These are phyloP conservation scores for Naganishia kalamii DNA, from an alignment of 768 basidiomycete genomes.

Conservation along the genomic window DNA sequence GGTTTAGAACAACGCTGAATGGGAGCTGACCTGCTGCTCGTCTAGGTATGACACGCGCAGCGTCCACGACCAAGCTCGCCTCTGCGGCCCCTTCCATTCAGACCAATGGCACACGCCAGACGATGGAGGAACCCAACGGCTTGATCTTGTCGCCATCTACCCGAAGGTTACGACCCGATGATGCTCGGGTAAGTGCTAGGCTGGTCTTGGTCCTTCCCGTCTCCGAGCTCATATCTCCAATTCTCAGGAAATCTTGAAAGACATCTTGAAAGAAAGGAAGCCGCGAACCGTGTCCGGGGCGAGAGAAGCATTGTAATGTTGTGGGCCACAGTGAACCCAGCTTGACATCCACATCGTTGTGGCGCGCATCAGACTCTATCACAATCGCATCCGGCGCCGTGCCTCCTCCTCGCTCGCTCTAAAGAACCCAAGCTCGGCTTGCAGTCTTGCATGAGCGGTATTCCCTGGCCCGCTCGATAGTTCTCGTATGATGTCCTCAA, in stretches of 20 bases:
- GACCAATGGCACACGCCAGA: conserved; percentile 20
- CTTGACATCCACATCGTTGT: background rate
- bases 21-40: background rate
- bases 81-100: conserved; percentile 28
- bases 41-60: conserved; percentile 3
- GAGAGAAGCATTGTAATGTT: background rate
- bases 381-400: conserved; percentile 8
- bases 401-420: conserved; percentile 77
- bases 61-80: conserved; percentile 17
- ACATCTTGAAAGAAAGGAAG: conserved; percentile 41
- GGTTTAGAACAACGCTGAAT: background rate
- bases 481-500: conserved; percentile 67
- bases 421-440: conserved; percentile 82
- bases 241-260: conserved; percentile 39
- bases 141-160: conserved; percentile 16
- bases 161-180: conserved; percentile 15
- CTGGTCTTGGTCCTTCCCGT: background rate
- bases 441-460: conserved; percentile 73
- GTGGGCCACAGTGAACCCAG: background rate
- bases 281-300: background rate
- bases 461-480: conserved; percentile 54
- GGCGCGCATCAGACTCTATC: background rate
- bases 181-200: conserved; percentile 14
- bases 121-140: background rate
- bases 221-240: conserved; percentile 22